These are phyloP conservation scores for Aleurites moluccanus DNA, from an alignment of 441 rosid genomes.

Conservation along the genomic window DNA sequence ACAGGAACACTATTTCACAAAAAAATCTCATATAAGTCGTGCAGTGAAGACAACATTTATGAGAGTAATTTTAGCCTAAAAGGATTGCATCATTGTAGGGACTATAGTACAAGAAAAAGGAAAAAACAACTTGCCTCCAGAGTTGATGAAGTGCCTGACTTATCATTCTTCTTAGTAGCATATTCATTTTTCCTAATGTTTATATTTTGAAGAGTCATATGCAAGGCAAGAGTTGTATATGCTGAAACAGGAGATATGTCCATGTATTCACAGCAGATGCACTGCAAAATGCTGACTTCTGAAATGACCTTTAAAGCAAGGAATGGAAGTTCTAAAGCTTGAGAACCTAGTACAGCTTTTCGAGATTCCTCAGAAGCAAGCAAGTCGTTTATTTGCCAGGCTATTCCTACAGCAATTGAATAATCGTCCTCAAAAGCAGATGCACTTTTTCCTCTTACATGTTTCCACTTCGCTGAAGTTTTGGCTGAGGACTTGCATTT, in stretches of 20 bases:
- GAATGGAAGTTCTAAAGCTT: constrained; percentile 46
- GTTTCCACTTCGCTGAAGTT: constrained; percentile 60
- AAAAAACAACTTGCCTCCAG: constrained; percentile 44
- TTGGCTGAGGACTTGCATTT: constrained; percentile 51
- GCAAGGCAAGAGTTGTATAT: constrained; percentile 69
- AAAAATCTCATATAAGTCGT: not conserved
- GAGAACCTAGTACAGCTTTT: constrained; percentile 58
- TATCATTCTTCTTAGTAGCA: constrained; percentile 31
- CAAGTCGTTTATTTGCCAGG: constrained; percentile 91
- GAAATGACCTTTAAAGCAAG: constrained; percentile 71
- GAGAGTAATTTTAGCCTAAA: not conserved
- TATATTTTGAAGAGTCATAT: constrained; percentile 47
- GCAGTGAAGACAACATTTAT: not conserved
- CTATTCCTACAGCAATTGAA: constrained; percentile 66
- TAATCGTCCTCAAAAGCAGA: constrained; percentile 69
- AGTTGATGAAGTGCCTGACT: constrained; percentile 29
- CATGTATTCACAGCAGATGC: constrained; percentile 48
- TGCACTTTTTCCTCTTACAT: constrained; percentile 45
- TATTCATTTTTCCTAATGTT: constrained; percentile 17
- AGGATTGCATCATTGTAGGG: not conserved
- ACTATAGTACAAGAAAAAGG: not conserved
- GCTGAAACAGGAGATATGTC: constrained; percentile 69
- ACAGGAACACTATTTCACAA: not conserved
- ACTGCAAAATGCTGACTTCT: constrained; percentile 70
- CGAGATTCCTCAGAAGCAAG: constrained; percentile 51